Evolutionary conservation across 345 rosid species (phyloP).

Genomic region (Sisymbrium altissimum): DNA sequence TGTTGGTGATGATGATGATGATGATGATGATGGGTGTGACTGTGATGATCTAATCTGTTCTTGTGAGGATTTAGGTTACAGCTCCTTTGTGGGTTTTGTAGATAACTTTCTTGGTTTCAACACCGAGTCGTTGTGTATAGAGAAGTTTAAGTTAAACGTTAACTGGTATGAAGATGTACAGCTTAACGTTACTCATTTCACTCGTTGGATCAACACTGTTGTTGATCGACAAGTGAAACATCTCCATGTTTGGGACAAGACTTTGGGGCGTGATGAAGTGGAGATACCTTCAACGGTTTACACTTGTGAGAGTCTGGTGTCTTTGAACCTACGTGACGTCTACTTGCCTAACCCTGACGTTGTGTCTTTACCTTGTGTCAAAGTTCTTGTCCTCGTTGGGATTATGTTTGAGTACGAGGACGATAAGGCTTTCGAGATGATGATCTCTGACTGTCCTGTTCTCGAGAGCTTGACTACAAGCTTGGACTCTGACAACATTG

Average conservation of each 20-base stretch:
- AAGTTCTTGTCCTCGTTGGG: not conserved
- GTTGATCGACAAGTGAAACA: not conserved
- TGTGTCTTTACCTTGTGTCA: not conserved
- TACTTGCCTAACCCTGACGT: not conserved
- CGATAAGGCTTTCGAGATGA: not conserved
- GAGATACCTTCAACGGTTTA: not conserved
- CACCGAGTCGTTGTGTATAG: not conserved
- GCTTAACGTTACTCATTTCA: not conserved
- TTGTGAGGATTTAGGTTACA: too few species aligned
- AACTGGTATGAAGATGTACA: not conserved
- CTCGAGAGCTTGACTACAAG: not conserved
- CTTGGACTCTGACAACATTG: too few species aligned
- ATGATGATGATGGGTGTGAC: too few species aligned
- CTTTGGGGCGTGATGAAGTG: too few species aligned
- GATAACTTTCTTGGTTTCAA: not conserved
- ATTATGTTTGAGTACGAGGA: not conserved
- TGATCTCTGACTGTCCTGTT: not conserved
- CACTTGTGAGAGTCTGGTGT: constrained; percentile 14
- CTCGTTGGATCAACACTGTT: not conserved
- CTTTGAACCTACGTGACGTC: not conserved
- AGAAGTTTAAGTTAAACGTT: not conserved
- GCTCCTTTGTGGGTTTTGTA: not conserved
- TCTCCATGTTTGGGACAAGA: not conserved
- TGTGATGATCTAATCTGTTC: too few species aligned
- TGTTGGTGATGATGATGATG: too few species aligned